Percentiles rank a stretch among this genome's conserved stretches.
Conservation (phyloP, 2,329 filamentous ascomycete genomes). For the Scedosporium apiospermum region DNA sequence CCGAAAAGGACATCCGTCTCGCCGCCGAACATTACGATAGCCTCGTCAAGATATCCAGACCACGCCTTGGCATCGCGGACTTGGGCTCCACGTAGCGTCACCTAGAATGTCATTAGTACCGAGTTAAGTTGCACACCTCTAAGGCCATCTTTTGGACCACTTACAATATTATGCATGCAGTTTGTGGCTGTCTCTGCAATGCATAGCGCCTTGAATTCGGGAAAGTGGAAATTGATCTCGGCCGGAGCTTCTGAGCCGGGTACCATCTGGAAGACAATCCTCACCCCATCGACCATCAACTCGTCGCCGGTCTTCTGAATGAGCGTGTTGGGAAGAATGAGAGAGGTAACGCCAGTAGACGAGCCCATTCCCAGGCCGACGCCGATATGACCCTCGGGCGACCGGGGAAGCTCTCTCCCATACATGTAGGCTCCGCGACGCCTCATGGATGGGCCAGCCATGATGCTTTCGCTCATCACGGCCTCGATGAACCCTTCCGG, state of each 20-base stretch:
- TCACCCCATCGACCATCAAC: conserved; percentile 22
- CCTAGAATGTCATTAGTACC: conserved; percentile 1
- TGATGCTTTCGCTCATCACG: conserved; percentile 27
- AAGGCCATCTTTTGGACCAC: not conserved
- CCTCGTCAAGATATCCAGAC: conserved; percentile 26
- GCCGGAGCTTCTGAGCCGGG: conserved; percentile 31
- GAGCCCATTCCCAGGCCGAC: conserved; percentile 24
- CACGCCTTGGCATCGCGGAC: conserved; percentile 30
- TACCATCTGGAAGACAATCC: conserved; percentile 28
- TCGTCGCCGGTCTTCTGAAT: conserved; percentile 23
- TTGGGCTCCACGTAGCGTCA: conserved; percentile 27
- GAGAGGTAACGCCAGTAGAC: conserved; percentile 18
- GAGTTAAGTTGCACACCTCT: too few relatives aligned
- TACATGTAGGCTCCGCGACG: conserved; percentile 29
- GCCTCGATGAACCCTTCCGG: conserved; percentile 29
- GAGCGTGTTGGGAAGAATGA: conserved; percentile 23
- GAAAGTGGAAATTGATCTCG: conserved; percentile 31
- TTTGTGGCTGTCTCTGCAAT: conserved; percentile 29
- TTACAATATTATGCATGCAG: conserved; percentile 28
- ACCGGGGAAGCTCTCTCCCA: conserved; percentile 19
- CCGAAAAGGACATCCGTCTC: conserved; percentile 24
- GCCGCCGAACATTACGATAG: conserved; percentile 22
- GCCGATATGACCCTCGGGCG: conserved; percentile 24
- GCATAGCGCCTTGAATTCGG: conserved; percentile 24
- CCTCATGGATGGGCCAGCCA: conserved; percentile 27